phyloP scores from a whole-genome alignment of 2,329 filamentous ascomycete genomes.

The Botrytis galanthina region DNA sequence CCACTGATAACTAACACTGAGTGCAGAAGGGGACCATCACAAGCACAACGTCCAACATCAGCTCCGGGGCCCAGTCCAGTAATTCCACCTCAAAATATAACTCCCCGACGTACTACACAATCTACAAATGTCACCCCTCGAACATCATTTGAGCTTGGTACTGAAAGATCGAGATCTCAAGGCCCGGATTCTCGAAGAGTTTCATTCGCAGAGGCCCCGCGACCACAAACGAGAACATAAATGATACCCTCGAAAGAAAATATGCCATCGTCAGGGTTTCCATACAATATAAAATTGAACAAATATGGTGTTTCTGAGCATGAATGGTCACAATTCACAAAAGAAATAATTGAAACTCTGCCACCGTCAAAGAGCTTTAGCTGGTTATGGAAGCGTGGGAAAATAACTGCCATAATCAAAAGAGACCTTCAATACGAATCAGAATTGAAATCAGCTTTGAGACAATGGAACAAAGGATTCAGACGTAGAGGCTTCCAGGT shows the following conservation, averaged over 20 bases:
- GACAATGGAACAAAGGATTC: slow-evolving; percentile 31
- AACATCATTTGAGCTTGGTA: slow-evolving; percentile 13
- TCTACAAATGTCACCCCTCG: slow-evolving; percentile 18
- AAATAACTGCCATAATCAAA: slow-evolving; percentile 16
- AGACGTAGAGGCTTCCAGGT: slow-evolving; percentile 28
- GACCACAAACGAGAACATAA: neutral
- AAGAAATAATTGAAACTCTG: slow-evolving; percentile 28
- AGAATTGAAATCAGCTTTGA: slow-evolving; percentile 25
- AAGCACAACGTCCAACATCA: slow-evolving; percentile 9
- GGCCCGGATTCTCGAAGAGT: slow-evolving; percentile 18
- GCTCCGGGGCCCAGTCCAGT: neutral
- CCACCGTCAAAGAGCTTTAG: neutral
- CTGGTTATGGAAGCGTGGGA: slow-evolving; percentile 14
- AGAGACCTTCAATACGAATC: slow-evolving; percentile 29
- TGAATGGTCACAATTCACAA: slow-evolving; percentile 33
- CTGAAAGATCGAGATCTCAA: slow-evolving; percentile 19
- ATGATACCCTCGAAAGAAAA: slow-evolving; percentile 29
- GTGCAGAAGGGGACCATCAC: slow-evolving; percentile 4
- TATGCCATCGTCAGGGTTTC: slow-evolving; percentile 33
- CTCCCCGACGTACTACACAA: slow-evolving; percentile 3
- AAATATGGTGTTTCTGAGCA: slow-evolving; percentile 26
- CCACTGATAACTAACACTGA: neutral
- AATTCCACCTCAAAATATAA: slow-evolving; percentile 9
- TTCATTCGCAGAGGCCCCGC: slow-evolving; percentile 17
- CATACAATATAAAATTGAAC: slow-evolving; percentile 27